Percentiles rank a stretch among this genome's conserved stretches.
phyloP scores from a whole-genome alignment of 1,284 basidiomycete species.

The Cystobasidiaceae sp. region DNA sequence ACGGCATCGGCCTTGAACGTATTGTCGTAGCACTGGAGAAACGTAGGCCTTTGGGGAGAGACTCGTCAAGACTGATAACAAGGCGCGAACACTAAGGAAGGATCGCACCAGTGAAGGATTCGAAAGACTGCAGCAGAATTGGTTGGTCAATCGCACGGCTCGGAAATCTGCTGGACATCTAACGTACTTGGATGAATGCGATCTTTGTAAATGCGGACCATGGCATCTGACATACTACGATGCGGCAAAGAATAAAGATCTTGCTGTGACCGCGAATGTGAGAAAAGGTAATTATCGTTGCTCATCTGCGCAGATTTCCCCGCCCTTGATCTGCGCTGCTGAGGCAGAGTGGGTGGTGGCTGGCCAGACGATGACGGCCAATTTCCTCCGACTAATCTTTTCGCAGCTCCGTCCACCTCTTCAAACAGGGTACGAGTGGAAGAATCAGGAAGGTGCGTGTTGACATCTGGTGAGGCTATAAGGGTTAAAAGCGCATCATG shows the following conservation, averaged over 20 bases:
- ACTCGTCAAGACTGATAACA: no score
- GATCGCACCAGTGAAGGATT: constrained; percentile 15
- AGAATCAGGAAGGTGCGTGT: constrained; percentile 1
- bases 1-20: not conserved
- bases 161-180: not conserved
- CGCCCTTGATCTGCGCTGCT: no score
- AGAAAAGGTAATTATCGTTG: not conserved
- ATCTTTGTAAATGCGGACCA: constrained; percentile 4
- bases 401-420: constrained; percentile 4
- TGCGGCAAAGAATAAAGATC: constrained; percentile 8
- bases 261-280: constrained; percentile 1
- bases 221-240: not conserved
- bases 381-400: not conserved
- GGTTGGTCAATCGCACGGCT: not conserved
- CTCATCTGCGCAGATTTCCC: not conserved
- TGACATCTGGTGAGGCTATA: constrained; percentile 1
- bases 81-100: not conserved
- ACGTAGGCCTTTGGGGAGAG: constrained; percentile 14
- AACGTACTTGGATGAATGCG: constrained; percentile 12
- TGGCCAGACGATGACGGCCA: not conserved
- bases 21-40: not conserved
- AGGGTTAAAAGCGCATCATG: not conserved
- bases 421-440: constrained; percentile 16
- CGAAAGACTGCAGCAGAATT: constrained; percentile 1
- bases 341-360: no score